phyloP scores from a whole-genome alignment of 2,329 filamentous ascomycete genomes.

The Aspergillus candidus region DNA sequence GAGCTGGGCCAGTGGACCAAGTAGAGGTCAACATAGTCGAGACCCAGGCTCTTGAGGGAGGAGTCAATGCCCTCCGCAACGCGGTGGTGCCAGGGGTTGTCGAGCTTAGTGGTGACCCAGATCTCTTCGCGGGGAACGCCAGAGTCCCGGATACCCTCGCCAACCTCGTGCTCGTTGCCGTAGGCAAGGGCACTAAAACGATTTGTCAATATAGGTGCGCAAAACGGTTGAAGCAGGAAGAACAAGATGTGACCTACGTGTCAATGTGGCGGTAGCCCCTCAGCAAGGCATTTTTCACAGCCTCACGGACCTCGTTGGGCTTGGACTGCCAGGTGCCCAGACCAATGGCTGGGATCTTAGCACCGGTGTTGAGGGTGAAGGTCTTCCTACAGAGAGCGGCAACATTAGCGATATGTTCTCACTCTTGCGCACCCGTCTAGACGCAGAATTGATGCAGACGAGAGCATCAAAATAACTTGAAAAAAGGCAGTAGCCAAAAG shows the following conservation, averaged over 20 bases:
- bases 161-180: constrained; percentile 62
- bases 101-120: constrained; percentile 64
- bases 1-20: constrained; percentile 62
- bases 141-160: constrained; percentile 59
- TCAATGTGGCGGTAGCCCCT: constrained; percentile 53
- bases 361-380: constrained; percentile 46
- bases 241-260: constrained; percentile 32
- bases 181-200: constrained; percentile 42
- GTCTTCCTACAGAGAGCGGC: constrained; percentile 22
- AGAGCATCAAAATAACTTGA: too few species aligned
- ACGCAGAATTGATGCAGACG: too few species aligned
- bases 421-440: background rate
- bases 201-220: background rate
- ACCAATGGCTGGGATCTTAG: constrained; percentile 45
- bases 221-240: background rate
- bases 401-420: constrained; percentile 1
- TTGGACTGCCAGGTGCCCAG: constrained; percentile 53
- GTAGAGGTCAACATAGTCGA: constrained; percentile 67
- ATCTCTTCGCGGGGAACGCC: constrained; percentile 61
- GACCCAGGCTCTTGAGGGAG: constrained; percentile 57
- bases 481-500: too few species aligned
- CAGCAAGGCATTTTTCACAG: constrained; percentile 45
- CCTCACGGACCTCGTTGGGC: constrained; percentile 46
- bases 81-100: constrained; percentile 58
- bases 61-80: constrained; percentile 58